phyloP scores from a whole-genome alignment of 202 grass and related monocot species.

The Cymbopogon flexuosus region DNA sequence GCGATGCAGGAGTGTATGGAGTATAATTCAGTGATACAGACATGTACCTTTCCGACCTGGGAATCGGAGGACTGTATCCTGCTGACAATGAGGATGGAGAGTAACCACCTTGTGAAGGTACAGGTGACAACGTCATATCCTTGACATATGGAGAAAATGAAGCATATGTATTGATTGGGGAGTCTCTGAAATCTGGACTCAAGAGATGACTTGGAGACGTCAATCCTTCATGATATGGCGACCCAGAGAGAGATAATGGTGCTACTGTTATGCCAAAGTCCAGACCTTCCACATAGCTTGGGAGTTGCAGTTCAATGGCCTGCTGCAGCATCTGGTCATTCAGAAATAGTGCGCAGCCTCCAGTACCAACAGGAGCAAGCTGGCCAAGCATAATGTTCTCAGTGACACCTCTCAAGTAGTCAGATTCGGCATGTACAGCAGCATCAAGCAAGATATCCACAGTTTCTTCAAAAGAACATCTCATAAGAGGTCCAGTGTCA shows the following conservation, averaged over 20 bases:
- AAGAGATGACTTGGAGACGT: conserved; percentile 79
- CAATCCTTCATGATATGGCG: conserved; percentile 83
- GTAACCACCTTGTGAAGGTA: conserved; percentile 59
- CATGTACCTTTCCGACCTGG: no score
- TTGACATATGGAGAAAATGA: conserved; percentile 86
- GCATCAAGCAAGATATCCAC: conserved; percentile 90
- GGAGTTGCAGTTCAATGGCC: conserved; percentile 88
- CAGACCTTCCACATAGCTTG: conserved; percentile 66
- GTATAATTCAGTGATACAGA: conserved; percentile 60
- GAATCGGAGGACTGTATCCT: conserved; percentile 28
- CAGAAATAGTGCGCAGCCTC: conserved; percentile 67
- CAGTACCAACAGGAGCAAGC: conserved; percentile 91
- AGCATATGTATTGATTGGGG: conserved; percentile 64
- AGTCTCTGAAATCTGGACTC: conserved; percentile 76
- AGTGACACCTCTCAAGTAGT: conserved; percentile 75
- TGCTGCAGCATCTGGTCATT: conserved; percentile 90
- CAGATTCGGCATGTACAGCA: conserved; percentile 81
- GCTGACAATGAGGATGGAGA: conserved; percentile 28
- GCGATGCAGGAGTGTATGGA: conserved; percentile 70
- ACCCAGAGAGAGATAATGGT: conserved; percentile 57
- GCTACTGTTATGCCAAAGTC: conserved; percentile 63
- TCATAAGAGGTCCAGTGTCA: conserved; percentile 81
- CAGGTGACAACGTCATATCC: conserved; percentile 66
- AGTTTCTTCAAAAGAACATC: conserved; percentile 90
- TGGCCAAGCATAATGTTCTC: conserved; percentile 98